Evolutionary conservation across 2,329 filamentous ascomycete species (phyloP).

Genomic region (Ophiosphaerella korrae): DNA sequence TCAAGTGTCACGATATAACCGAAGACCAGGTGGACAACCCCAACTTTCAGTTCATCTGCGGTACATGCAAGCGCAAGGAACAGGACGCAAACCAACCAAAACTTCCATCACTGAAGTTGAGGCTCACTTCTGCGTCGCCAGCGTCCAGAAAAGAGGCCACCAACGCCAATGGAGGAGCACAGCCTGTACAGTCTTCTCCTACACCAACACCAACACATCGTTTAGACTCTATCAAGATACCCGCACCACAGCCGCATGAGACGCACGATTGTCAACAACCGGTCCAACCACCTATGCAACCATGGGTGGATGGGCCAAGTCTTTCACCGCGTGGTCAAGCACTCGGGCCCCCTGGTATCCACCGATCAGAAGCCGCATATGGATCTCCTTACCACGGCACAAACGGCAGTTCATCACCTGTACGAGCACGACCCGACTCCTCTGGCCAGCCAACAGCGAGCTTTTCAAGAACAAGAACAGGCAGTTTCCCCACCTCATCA

Average conservation of each 20-base stretch:
- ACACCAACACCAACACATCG: slow-evolving; percentile 10
- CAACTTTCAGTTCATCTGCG: slow-evolving; percentile 87
- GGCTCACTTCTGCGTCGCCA: slow-evolving; percentile 58
- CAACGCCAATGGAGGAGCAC: slow-evolving; percentile 28
- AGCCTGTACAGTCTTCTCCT: slow-evolving; percentile 10
- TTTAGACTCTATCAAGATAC: slow-evolving; percentile 29
- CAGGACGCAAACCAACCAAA: slow-evolving; percentile 67
- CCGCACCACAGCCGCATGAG: slow-evolving; percentile 14
- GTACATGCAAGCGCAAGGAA: slow-evolving; percentile 72
- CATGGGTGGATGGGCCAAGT: slow-evolving; percentile 50
- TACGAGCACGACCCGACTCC: slow-evolving; percentile 28
- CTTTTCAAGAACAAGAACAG: slow-evolving; percentile 18
- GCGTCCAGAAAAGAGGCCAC: slow-evolving; percentile 17
- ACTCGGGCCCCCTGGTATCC: slow-evolving; percentile 50
- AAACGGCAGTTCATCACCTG: slow-evolving; percentile 37
- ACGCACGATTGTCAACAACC: slow-evolving; percentile 25
- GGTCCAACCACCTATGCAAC: slow-evolving; percentile 25
- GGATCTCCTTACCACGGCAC: slow-evolving; percentile 35
- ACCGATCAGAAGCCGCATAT: slow-evolving; percentile 44
- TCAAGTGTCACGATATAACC: slow-evolving; percentile 82
- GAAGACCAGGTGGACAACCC: slow-evolving; percentile 73
- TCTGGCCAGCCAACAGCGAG: slow-evolving; percentile 22
- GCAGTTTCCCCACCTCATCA: slow-evolving; percentile 37
- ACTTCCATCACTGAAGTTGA: slow-evolving; percentile 65
- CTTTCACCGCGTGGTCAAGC: slow-evolving; percentile 53